Conservation (phyloP, 2,329 filamentous ascomycete species). For the Penicillium sclerotiorum region DNA sequence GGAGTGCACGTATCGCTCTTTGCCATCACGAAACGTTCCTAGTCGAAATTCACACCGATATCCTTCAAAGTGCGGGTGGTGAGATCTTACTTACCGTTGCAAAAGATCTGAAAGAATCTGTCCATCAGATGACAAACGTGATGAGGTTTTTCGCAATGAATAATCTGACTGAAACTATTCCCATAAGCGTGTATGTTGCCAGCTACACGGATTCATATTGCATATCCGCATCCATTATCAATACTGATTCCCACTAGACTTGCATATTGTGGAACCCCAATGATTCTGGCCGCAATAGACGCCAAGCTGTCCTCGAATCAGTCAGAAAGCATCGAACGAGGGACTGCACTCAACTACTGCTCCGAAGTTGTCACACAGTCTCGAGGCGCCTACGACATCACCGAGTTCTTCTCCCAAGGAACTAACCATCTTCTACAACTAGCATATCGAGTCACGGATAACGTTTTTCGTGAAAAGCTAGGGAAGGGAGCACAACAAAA, state of each 20-base stretch:
- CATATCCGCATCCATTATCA: neutral
- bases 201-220: too few relatives aligned
- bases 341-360: neutral
- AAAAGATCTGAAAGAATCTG: neutral
- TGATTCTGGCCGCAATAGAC: neutral
- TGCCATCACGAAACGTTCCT: neutral
- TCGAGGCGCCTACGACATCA: neutral
- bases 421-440: neutral
- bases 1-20: neutral
- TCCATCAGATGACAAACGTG: neutral
- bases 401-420: neutral
- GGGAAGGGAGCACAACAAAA: neutral
- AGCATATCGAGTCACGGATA: neutral
- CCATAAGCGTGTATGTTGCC: neutral
- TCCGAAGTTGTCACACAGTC: neutral
- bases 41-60: neutral
- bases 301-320: neutral
- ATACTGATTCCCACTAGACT: neutral
- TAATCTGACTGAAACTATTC: neutral
- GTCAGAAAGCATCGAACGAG: neutral
- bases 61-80: neutral
- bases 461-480: neutral
- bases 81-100: neutral
- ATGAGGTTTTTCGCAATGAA: neutral
- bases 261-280: neutral